Percentiles rank a stretch among this genome's conserved stretches.
Conservation (phyloP, 768 basidiomycete species). For the Fibroporia radiculosa region DNA sequence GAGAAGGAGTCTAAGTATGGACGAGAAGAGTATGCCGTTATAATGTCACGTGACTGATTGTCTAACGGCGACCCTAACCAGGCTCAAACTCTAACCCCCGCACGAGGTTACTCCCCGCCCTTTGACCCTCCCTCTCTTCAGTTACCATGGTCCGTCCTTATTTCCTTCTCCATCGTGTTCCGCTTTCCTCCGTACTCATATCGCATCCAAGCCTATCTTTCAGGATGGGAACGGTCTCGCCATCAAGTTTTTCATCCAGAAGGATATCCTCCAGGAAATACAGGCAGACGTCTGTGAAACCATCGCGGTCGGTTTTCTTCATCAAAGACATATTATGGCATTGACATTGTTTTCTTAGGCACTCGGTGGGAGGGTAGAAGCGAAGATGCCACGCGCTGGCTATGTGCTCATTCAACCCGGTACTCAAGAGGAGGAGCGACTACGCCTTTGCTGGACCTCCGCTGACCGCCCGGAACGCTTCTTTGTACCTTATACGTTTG, state of each 20-base stretch:
- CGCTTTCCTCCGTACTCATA: not conserved
- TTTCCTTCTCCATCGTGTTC: not conserved
- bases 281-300: conserved; percentile 69
- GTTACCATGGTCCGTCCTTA: conserved; percentile 11
- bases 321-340: not conserved
- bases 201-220: conserved; percentile 51
- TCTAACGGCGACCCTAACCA: conserved; percentile 16
- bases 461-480: conserved; percentile 64
- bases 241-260: conserved; percentile 81
- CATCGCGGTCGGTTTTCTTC: conserved; percentile 45
- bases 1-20: no score
- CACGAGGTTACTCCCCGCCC: conserved; percentile 16
- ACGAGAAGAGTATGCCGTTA: no score
- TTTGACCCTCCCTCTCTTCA: not conserved
- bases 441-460: conserved; percentile 66
- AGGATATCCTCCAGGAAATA: conserved; percentile 59
- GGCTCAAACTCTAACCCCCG: conserved; percentile 17
- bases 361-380: conserved; percentile 69
- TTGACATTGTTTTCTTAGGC: conserved; percentile 34
- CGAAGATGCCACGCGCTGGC: conserved; percentile 71
- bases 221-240: conserved; percentile 60
- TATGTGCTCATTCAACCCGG: conserved; percentile 65
- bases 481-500: conserved; percentile 76
- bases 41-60: not conserved
- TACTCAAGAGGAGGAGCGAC: conserved; percentile 65